Conservation (phyloP, 2,329 filamentous ascomycete species). For the Camillea tinctor region DNA sequence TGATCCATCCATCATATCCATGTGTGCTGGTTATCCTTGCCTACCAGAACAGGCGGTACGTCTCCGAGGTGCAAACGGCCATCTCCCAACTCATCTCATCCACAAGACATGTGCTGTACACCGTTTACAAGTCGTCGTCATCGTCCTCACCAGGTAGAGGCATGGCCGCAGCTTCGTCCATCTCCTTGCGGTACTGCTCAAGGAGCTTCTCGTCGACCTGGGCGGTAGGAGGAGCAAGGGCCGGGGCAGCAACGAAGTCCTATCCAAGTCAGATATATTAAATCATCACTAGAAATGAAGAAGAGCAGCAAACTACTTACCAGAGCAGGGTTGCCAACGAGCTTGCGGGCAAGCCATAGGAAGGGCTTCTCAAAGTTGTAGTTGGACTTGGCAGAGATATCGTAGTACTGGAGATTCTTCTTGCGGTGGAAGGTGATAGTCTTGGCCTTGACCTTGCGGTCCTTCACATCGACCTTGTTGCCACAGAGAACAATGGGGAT, state of each 20-base stretch:
- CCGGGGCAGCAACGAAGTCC: slow-evolving; percentile 96
- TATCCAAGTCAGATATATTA: slow-evolving; percentile 40
- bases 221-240: slow-evolving; percentile 90
- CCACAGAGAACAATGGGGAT: slow-evolving; percentile 97
- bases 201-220: slow-evolving; percentile 82
- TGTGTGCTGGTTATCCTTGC: slow-evolving; percentile 12
- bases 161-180: slow-evolving; percentile 74
- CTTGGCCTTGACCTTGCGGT: slow-evolving; percentile 99
- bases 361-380: slow-evolving; percentile 99
- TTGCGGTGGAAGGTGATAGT: slow-evolving; percentile 99
- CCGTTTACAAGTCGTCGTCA: slow-evolving; percentile 61
- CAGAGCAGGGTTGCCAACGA: slow-evolving; percentile 87
- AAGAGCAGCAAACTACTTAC: slow-evolving; percentile 57
- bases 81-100: slow-evolving; percentile 9
- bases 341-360: slow-evolving; percentile 98
- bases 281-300: neutral
- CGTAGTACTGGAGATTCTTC: slow-evolving; percentile 99
- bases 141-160: slow-evolving; percentile 96
- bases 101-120: slow-evolving; percentile 14
- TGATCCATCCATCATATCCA: slow-evolving; percentile 26
- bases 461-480: slow-evolving; percentile 99
- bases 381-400: slow-evolving; percentile 99
- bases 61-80: slow-evolving; percentile 8
- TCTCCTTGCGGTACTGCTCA: slow-evolving; percentile 82
- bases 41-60: slow-evolving; percentile 8